Evolutionary conservation across 164 flowering plant species (phyloP), one percentile per base, ranked within the genome.

Genomic region (Platanus orientalis): DNA sequence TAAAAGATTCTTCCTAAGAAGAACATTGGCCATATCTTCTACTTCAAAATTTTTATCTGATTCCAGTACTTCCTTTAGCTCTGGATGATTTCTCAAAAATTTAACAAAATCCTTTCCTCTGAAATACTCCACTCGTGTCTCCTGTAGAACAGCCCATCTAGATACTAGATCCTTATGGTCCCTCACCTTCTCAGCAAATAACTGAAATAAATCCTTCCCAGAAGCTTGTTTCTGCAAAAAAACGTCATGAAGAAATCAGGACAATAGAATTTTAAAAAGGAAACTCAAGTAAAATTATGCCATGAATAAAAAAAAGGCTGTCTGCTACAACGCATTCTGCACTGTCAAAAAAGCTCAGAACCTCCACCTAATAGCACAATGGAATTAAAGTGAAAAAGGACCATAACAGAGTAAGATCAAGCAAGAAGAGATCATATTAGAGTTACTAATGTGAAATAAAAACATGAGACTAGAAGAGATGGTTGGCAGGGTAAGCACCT

Each of bases 141-240:
- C 97, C 79, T 89, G 95, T 67, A 94, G 79, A 45, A 94, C 89
- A 49, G 97, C 98, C 98, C 98, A 94, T 67, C 97, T 84, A 58
- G 98, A 94, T 64, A 71, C 91, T 71, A 94, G 69, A 34, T 77
- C 86, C 66, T 94, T 94, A 66, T 91, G 93, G 68, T 94, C 93
- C 69, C 98, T 89, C 71, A 91, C 96, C 76, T 89, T 94, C 79
- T 94, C 98, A 32, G 98, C 95, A 74, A 91, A 94, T 66, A 85
- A 39, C 83, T 87, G 96, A 68, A 84, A 91, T 29, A 84, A 86
- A 80, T 94, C 96, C 71, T 85, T 87, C 71, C 83, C 82, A 7
- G 78, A 67, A 72, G 81, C 79, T 80, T 86, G 89, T 71, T 85
- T 89, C 98, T 91, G 87, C 70, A 63, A 34, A 30, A 54, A 54